Percentiles rank a stretch among this genome's conserved stretches.
phyloP scores from a whole-genome alignment of 2,329 filamentous ascomycete genomes.

The Rasamsonia emersonii region DNA sequence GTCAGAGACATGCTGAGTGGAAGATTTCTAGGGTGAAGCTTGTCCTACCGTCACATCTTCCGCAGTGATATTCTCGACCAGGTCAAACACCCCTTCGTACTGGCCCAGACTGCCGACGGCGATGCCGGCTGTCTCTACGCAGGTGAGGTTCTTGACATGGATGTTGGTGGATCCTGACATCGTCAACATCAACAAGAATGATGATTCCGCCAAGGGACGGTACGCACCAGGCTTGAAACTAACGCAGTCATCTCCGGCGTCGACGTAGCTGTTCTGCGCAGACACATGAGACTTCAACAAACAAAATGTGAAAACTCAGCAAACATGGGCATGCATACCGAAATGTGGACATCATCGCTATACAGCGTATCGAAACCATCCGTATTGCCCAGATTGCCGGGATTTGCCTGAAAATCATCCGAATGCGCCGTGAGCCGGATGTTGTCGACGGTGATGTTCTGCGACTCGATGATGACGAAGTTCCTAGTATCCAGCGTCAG shows the following conservation, averaged over 20 bases:
- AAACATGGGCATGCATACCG: background rate
- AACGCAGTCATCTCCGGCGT: conserved; percentile 1
- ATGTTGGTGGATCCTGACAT: conserved; percentile 1
- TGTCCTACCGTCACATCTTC: background rate
- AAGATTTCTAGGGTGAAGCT: background rate
- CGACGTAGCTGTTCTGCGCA: no score
- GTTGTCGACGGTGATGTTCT: background rate
- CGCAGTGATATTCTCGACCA: conserved; percentile 2
- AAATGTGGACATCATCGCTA: background rate
- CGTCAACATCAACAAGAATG: no score
- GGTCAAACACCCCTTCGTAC: conserved; percentile 1
- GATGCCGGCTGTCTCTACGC: conserved; percentile 1
- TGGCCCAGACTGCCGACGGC: background rate
- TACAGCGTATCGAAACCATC: conserved; percentile 1
- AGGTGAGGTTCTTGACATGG: conserved; percentile 1
- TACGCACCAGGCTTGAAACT: conserved; percentile 1
- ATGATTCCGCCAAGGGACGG: no score
- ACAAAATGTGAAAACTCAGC: no score
- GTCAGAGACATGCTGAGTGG: background rate
- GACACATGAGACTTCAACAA: no score
- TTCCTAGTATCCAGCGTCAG: background rate
- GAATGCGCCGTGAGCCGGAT: conserved; percentile 1
- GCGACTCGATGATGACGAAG: background rate
- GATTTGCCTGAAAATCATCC: conserved; percentile 1
- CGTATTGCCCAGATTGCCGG: conserved; percentile 1